Conservation (phyloP, 257 asterid species). For the Schizonepeta tenuifolia region DNA sequence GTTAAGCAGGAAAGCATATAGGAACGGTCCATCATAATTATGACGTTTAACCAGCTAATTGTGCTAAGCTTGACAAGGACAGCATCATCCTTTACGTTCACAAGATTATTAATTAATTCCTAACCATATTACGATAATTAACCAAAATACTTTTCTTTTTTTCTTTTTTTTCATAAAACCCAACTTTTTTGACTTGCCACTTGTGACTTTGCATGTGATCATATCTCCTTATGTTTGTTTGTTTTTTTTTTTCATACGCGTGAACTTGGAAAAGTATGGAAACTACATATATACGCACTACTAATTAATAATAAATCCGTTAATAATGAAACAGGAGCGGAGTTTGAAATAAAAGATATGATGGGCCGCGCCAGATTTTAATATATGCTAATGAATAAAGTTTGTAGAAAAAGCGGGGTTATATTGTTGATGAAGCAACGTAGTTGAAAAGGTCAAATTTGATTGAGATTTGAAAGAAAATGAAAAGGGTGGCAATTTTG, state of each 20-base stretch:
- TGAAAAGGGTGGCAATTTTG: constrained; percentile 17
- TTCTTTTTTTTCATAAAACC: background rate
- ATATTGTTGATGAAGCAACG: constrained; percentile 38
- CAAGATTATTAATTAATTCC: constrained; percentile 34
- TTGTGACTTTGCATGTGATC: constrained; percentile 43
- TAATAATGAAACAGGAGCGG: background rate
- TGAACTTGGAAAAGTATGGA: constrained; percentile 36
- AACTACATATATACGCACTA: background rate
- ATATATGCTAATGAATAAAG: background rate
- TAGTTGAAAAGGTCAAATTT: constrained; percentile 57
- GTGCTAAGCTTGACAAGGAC: constrained; percentile 44
- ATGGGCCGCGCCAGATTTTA: background rate
- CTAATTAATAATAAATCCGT: background rate
- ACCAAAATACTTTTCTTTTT: constrained; percentile 2
- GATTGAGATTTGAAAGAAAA: constrained; percentile 32
- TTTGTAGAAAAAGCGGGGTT: constrained; percentile 2
- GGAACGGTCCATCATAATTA: constrained; percentile 36
- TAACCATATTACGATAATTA: constrained; percentile 23
- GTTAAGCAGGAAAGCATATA: constrained; percentile 31
- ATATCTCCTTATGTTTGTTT: constrained; percentile 33
- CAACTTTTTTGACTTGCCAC: constrained; percentile 32
- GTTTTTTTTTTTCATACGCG: constrained; percentile 33
- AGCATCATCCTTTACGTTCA: constrained; percentile 32
- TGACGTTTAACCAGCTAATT: constrained; percentile 37
- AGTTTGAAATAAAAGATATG: background rate